Conservation (phyloP, 768 basidiomycete genomes). For the Leccinum rimulosum region DNA sequence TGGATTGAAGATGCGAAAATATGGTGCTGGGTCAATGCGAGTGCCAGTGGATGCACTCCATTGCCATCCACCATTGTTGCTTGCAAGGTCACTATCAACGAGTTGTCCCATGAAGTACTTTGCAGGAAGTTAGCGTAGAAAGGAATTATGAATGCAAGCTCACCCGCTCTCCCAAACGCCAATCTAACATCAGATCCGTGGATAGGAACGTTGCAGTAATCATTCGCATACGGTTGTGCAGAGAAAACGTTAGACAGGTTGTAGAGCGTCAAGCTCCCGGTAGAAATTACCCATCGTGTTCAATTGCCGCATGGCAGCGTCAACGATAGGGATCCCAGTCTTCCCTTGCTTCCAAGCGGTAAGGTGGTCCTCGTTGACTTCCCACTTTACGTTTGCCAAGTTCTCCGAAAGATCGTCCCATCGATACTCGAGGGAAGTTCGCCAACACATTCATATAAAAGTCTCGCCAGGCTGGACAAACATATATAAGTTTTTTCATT, state of each 20-base stretch:
- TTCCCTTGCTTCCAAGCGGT: slow-evolving; percentile 72
- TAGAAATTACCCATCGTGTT: slow-evolving; percentile 50
- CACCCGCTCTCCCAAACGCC: slow-evolving; percentile 80
- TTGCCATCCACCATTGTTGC: slow-evolving; percentile 92
- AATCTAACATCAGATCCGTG: slow-evolving; percentile 88
- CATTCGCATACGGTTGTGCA: slow-evolving; percentile 87
- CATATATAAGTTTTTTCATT: background rate
- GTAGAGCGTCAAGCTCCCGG: background rate
- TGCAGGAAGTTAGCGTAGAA: background rate
- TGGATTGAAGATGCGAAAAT: slow-evolving; percentile 90
- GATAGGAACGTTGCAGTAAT: slow-evolving; percentile 75
- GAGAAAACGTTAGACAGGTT: background rate
- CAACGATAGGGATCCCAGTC: slow-evolving; percentile 90
- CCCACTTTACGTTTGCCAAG: slow-evolving; percentile 71
- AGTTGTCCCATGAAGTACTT: slow-evolving; percentile 88
- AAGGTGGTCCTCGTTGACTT: slow-evolving; percentile 51
- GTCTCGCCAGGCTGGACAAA: slow-evolving; percentile 72
- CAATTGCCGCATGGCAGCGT: slow-evolving; percentile 77
- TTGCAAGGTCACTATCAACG: slow-evolving; percentile 87
- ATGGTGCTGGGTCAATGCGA: slow-evolving; percentile 75
- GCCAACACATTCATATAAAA: slow-evolving; percentile 81
- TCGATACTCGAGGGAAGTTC: slow-evolving; percentile 80
- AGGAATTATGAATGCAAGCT: slow-evolving; percentile 11
- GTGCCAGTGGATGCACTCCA: slow-evolving; percentile 80
- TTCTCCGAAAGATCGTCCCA: slow-evolving; percentile 89